A percentile compares a stretch with the other conserved stretches of the same genome.
Conservation (phyloP, 768 basidiomycete genomes). For the Clathrus columnatus region DNA sequence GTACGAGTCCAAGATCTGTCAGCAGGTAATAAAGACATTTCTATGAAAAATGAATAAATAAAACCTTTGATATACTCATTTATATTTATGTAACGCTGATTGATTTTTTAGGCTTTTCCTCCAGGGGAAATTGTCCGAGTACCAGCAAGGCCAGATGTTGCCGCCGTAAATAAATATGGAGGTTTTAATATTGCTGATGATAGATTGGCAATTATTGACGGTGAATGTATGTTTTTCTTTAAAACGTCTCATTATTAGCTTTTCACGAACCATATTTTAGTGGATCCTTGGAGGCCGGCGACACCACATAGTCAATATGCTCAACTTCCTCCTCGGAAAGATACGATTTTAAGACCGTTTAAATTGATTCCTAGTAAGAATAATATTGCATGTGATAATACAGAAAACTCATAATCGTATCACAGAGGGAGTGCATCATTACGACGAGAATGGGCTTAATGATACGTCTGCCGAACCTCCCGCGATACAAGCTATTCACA, state of each 20-base stretch:
- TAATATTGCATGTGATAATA: not conserved
- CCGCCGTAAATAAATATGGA: constrained; percentile 74
- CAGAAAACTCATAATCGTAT: constrained; percentile 3
- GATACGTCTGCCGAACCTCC: constrained; percentile 57
- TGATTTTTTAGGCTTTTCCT: constrained; percentile 50
- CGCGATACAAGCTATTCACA: constrained; percentile 74
- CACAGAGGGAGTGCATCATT: constrained; percentile 61
- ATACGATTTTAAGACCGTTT: constrained; percentile 71
- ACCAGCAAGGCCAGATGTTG: constrained; percentile 67
- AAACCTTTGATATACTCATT: too few relatives aligned
- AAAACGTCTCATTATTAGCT: not conserved
- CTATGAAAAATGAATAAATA: not conserved
- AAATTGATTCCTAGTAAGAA: constrained; percentile 71
- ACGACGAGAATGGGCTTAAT: constrained; percentile 63
- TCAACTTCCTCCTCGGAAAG: constrained; percentile 56
- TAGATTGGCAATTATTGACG: constrained; percentile 81
- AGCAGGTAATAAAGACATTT: constrained; percentile 36
- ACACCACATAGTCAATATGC: constrained; percentile 65
- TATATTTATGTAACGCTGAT: constrained; percentile 10
- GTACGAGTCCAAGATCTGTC: constrained; percentile 61
- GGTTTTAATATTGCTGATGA: constrained; percentile 78
- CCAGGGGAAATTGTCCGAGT: constrained; percentile 69
- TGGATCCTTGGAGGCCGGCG: constrained; percentile 86
- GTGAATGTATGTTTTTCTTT: constrained; percentile 45
- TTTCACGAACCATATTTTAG: constrained; percentile 25